Evolutionary conservation across 495 filamentous ascomycete genomes (phyloP).

Genomic region (Aspergillus sparsus): DNA sequence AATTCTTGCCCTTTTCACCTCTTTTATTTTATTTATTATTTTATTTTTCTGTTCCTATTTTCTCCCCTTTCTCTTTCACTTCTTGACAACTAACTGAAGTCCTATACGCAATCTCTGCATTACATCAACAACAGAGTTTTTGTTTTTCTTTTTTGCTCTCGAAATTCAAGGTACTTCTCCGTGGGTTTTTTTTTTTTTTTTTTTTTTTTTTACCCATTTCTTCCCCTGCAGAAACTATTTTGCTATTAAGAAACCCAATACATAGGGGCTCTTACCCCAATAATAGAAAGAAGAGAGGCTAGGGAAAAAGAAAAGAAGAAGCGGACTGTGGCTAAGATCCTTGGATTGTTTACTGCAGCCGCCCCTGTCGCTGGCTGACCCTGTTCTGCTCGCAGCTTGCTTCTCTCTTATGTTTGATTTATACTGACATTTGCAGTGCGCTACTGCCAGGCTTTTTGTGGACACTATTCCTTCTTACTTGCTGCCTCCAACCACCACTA

Average conservation of each 20-base stretch:
- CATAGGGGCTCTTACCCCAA: background rate
- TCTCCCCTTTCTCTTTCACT: slow-evolving; percentile 1
- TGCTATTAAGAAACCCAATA: background rate
- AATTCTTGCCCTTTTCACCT: slow-evolving; percentile 6
- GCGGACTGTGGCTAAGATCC: slow-evolving; percentile 10
- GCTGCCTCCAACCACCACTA: slow-evolving; percentile 21
- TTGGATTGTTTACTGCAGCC: slow-evolving; percentile 13
- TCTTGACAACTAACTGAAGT: background rate
- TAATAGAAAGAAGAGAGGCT: background rate
- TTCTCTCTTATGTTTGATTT: slow-evolving; percentile 19
- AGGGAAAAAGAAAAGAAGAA: background rate
- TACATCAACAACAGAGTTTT: background rate
- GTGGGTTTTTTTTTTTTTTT: background rate
- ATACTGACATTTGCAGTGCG: slow-evolving; percentile 26
- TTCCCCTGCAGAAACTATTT: slow-evolving; percentile 16
- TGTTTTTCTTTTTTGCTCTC: too few species aligned
- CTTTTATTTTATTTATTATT: background rate
- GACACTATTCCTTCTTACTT: slow-evolving; percentile 22
- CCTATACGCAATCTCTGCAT: background rate
- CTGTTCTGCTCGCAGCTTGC: slow-evolving; percentile 13
- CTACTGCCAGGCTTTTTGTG: slow-evolving; percentile 24
- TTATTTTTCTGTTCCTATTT: background rate
- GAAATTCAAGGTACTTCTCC: background rate
- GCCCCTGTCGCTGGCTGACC: slow-evolving; percentile 18
- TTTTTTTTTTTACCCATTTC: background rate